Evolutionary conservation across 257 asterid species (phyloP), one percentile per base, ranked within the genome.

Genomic region (Fraxinus anomala): DNA sequence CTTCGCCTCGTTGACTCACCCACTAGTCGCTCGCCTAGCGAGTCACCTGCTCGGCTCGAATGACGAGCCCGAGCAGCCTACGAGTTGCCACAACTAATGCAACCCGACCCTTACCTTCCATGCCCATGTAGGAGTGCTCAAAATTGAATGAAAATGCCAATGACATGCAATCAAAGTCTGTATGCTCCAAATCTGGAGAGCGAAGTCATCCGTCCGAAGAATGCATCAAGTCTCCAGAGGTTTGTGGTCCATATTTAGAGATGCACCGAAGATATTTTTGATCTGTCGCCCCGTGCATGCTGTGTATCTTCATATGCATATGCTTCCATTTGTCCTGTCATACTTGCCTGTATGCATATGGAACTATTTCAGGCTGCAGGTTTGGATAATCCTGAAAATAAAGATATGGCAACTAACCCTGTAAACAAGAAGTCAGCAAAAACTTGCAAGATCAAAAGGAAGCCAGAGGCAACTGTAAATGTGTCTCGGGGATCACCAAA

Each of bases 81-180:
- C 28, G 28, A 26, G 28, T 26, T 26, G 28, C 28, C 28, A 26
- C 28, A 26, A 26, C 28, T 26, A 26, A 26, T 26, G 28, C 11
- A 33, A 47, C 63, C 66, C 24, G 11, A 0, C 17, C 39, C 24
- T 67, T 14, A 79, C 10, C 36, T 37, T 44, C 73, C 42, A 23
- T 68, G 19, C 56, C 49, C 73, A 19, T 79, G 75, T 77, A 86
- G 89, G 89, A 81, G 24, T 83, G 88, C 70, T 13, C 70, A 6
- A 49, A 44, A n/a, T 39, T 63, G 65, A 56, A 31, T 6, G 73
- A 16, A 31, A 31, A 31, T 31, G 4, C 33, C 33, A 31, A 31
- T 31, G 33, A 31, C 33, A 31, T 31, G n/a, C 77, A 37, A 13
- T 37, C 71, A 72, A 31, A n/a, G 34, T 34, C 56, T 12, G 24